Base-by-base conservation (phyloP, 129 eudicot genomes). In the Scalesia atractyloides region DNA sequence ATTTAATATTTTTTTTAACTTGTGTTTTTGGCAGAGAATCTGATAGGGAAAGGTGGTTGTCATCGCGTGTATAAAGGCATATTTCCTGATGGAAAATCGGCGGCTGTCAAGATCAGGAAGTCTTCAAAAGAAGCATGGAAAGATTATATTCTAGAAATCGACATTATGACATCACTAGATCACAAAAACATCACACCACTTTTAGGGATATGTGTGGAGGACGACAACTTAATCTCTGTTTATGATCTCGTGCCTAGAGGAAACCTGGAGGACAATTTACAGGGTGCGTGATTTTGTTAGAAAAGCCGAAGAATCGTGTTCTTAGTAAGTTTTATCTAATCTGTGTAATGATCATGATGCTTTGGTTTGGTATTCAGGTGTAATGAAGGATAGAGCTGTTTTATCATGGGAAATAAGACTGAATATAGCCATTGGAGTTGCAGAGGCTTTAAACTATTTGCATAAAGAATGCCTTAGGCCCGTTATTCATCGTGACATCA, bases 101-200 rank as follows among this genome's bases (percentile, higher is more conserved):
- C 87, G 18, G 99, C 99, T 13, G 89, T 95, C 7, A 95, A 95
- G 77, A 82, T 86, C 17, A 64, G 84, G 69, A 85, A 80, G 74
- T 88, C 94, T 1, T 88, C 97, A 26, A 90, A 76, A 83, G 97
- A 86, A 83, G 84, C 96, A 8, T 84, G 99, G 99, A 86, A 90
- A 65, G 84, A 86, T 77, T 95, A 90, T 67, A 74, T 83, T 2
- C 76, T 50, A 30, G 99, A 95, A 86, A 86, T 95, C 51, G 89
- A 95, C 52, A 85, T 95, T 56, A 81, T 90, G 94, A 88, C 97
- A 39, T 81, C 94, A 16, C 60, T 90, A 76, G 81, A 83, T 68
- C 99, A 95, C 86, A 81, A 81, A 75, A 83, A 83, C 73, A 86
- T 90, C 41, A 82, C 94, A 2, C 91, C 91, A 37, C 85, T 95